These are phyloP conservation scores for Xylona heveae DNA, from an alignment of 495 filamentous ascomycete genomes.

Conservation along the genomic window DNA sequence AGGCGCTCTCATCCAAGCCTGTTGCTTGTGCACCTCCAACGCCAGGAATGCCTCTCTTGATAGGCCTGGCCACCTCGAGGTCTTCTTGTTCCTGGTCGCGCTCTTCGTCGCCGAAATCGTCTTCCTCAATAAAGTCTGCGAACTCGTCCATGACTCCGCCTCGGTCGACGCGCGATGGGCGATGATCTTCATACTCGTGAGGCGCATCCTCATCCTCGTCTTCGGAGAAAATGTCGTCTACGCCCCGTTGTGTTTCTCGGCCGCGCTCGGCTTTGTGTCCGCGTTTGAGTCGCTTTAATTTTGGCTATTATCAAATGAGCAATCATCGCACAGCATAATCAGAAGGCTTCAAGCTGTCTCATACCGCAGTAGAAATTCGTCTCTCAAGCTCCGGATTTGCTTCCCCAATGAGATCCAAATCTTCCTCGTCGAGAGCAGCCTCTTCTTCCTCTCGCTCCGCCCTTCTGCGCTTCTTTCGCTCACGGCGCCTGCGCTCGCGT, in stretches of 20 bases:
- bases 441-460: constrained; percentile 65
- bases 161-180: constrained; percentile 24
- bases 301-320: constrained; percentile 29
- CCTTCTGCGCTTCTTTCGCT: constrained; percentile 46
- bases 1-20: constrained; percentile 71
- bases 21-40: constrained; percentile 40
- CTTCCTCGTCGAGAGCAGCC: constrained; percentile 81
- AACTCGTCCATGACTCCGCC: constrained; percentile 60
- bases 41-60: constrained; percentile 38
- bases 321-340: constrained; percentile 1
- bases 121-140: constrained; percentile 93
- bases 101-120: constrained; percentile 76
- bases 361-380: constrained; percentile 39
- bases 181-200: constrained; percentile 14
- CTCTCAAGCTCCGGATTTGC: constrained; percentile 46
- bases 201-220: constrained; percentile 54
- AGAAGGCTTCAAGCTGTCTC: constrained; percentile 9
- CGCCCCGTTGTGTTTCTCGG: constrained; percentile 37
- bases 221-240: constrained; percentile 85
- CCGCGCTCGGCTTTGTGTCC: constrained; percentile 61
- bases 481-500: constrained; percentile 36
- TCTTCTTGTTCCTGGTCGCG: constrained; percentile 61
- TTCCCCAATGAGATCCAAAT: constrained; percentile 83
- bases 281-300: constrained; percentile 89
- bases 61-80: constrained; percentile 56